Evolutionary conservation across 495 filamentous ascomycete genomes (phyloP).

Genomic region (Talaromyces liani): DNA sequence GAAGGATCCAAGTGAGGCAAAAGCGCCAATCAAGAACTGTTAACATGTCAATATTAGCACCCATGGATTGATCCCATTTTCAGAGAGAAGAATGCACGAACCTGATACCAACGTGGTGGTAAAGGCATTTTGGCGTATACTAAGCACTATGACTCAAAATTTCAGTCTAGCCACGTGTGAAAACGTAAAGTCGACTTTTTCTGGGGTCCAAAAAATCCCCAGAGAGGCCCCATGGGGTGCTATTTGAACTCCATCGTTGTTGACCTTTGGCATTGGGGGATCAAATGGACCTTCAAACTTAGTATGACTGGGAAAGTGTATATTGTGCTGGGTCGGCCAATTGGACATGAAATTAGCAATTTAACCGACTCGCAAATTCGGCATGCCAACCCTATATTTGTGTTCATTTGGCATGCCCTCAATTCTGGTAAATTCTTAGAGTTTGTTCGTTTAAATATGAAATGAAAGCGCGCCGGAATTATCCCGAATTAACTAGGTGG

Average conservation of each 20-base stretch:
- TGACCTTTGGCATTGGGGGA: neutral
- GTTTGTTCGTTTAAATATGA: neutral
- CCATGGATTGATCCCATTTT: neutral
- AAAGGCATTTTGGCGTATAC: slow-evolving; percentile 33
- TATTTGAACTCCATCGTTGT: neutral
- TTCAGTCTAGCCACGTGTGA: neutral
- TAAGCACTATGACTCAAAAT: neutral
- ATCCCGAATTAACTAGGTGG: neutral
- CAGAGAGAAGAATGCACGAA: slow-evolving; percentile 15
- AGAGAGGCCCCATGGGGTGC: neutral
- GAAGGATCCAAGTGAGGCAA: slow-evolving; percentile 55
- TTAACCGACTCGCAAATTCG: neutral
- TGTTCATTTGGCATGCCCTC: neutral
- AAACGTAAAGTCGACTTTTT: neutral
- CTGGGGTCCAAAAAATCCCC: neutral
- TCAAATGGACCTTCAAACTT: neutral
- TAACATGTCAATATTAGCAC: neutral
- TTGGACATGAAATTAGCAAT: neutral
- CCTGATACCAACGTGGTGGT: slow-evolving; percentile 50
- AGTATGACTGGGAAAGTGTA: neutral
- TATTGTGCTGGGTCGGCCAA: neutral
- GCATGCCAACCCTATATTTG: neutral
- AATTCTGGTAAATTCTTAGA: neutral
- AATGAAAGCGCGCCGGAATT: neutral
- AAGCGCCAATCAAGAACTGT: slow-evolving; percentile 54